Conservation (phyloP, 306 rosid genomes). For the Herpetospermum pedunculosum region DNA sequence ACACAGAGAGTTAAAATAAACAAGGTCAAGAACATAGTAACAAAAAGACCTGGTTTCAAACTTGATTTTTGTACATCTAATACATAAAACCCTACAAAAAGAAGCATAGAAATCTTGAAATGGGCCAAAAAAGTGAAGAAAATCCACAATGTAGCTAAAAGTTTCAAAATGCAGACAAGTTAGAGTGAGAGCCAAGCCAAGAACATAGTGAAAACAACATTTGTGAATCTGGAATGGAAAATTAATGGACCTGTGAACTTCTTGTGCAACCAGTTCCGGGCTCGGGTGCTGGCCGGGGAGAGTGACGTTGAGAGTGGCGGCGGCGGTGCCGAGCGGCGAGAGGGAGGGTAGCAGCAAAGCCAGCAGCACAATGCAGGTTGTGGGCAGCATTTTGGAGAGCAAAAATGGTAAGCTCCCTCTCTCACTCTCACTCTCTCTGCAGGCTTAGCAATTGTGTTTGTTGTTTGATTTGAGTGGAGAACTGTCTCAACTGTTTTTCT, state of each 20-base stretch:
- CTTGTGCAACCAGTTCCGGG: constrained; percentile 69
- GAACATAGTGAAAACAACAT: neutral
- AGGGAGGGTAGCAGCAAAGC: constrained; percentile 29
- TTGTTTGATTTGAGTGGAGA: neutral
- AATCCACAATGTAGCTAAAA: neutral
- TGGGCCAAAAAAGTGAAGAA: neutral
- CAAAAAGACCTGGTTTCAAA: neutral
- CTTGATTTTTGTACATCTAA: neutral
- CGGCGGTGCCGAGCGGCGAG: constrained; percentile 11
- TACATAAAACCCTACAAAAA: neutral
- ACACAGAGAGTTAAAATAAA: neutral
- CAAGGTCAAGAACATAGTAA: neutral
- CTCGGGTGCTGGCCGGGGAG: constrained; percentile 81
- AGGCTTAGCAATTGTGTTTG: neutral
- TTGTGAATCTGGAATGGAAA: neutral
- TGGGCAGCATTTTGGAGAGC: constrained; percentile 37
- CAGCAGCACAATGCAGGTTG: constrained; percentile 40
- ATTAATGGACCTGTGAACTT: constrained; percentile 57
- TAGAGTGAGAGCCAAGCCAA: neutral
- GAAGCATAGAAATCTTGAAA: neutral
- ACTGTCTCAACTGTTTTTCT: constrained; percentile 2
- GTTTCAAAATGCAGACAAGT: neutral
- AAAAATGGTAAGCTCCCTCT: neutral
- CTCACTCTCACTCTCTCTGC: neutral
- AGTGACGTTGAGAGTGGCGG: constrained; percentile 51